A percentile compares a stretch with the other conserved stretches of the same genome.
phyloP scores from a whole-genome alignment of 345 rosid genomes.

The Citrus hindsii region DNA sequence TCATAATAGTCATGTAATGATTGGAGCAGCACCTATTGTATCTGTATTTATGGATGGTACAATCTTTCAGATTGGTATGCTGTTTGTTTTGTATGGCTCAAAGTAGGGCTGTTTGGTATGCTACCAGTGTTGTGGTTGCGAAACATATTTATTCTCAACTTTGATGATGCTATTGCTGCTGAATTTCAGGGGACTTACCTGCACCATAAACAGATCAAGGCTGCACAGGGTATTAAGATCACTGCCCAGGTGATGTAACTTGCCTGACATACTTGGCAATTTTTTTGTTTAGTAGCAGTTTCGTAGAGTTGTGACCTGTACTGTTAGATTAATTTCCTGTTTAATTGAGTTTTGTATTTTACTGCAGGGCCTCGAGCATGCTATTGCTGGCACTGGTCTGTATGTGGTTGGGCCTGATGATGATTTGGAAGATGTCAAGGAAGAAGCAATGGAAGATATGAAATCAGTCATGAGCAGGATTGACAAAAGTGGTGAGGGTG shows the following conservation, averaged over 20 bases:
- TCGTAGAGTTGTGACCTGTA: background rate
- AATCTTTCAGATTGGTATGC: background rate
- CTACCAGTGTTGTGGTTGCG: background rate
- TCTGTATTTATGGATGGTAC: background rate
- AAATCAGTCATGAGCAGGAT: conserved; percentile 78
- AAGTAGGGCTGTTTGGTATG: background rate
- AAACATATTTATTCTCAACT: background rate
- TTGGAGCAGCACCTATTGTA: background rate
- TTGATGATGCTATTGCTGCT: conserved; percentile 13
- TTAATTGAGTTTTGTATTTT: conserved; percentile 6
- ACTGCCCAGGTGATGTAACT: conserved; percentile 67
- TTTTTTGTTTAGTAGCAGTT: background rate
- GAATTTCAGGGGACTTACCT: conserved; percentile 75
- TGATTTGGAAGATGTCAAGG: conserved; percentile 67
- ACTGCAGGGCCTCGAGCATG: conserved; percentile 84
- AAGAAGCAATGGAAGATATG: conserved; percentile 80
- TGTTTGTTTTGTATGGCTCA: background rate
- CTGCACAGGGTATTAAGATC: conserved; percentile 95
- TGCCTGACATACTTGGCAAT: background rate
- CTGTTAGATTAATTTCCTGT: background rate
- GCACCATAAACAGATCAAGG: conserved; percentile 88
- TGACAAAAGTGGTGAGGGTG: conserved; percentile 91
- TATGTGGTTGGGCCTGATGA: conserved; percentile 80
- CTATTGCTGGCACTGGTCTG: conserved; percentile 90
- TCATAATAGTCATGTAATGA: background rate